Conservation (phyloP, 495 filamentous ascomycete genomes). For the Glonium stellatum region DNA sequence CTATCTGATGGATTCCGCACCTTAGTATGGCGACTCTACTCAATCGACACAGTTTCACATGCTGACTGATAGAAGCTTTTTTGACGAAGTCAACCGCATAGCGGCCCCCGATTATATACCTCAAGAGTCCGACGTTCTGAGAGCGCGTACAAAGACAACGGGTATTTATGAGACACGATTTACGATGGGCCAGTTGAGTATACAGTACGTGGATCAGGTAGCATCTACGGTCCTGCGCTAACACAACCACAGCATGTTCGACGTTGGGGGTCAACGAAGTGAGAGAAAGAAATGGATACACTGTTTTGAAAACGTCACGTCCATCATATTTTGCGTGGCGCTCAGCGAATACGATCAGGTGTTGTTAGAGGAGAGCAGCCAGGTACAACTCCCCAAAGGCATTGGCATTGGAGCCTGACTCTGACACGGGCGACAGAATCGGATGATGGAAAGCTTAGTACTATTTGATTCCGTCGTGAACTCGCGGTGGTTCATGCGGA, state of each 20-base stretch:
- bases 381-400: slow-evolving; percentile 51
- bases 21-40: slow-evolving; percentile 63
- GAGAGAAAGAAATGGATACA: slow-evolving; percentile 99
- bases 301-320: slow-evolving; percentile 98
- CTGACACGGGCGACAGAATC: slow-evolving; percentile 55
- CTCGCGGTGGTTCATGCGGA: slow-evolving; percentile 97
- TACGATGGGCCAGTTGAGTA: slow-evolving; percentile 95
- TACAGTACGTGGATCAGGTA: slow-evolving; percentile 64
- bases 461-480: slow-evolving; percentile 99
- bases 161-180: slow-evolving; percentile 99
- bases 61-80: slow-evolving; percentile 61
- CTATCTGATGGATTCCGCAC: slow-evolving; percentile 98
- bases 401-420: slow-evolving; percentile 7
- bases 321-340: slow-evolving; percentile 99
- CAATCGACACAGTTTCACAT: not conserved
- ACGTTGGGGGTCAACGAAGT: slow-evolving; percentile 93
- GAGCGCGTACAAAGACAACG: slow-evolving; percentile 96
- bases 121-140: slow-evolving; percentile 83
- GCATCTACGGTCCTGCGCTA: slow-evolving; percentile 4
- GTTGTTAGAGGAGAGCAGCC: slow-evolving; percentile 90
- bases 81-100: slow-evolving; percentile 86
- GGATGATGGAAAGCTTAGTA: slow-evolving; percentile 96
- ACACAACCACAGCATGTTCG: slow-evolving; percentile 75
- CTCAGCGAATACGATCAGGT: slow-evolving; percentile 98
- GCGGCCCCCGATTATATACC: slow-evolving; percentile 79